Percentiles rank a stretch among this genome's conserved stretches.
These are phyloP conservation scores for Staphylotrichum longicolle DNA, from an alignment of 495 filamentous ascomycete genomes.

Conservation along the genomic window DNA sequence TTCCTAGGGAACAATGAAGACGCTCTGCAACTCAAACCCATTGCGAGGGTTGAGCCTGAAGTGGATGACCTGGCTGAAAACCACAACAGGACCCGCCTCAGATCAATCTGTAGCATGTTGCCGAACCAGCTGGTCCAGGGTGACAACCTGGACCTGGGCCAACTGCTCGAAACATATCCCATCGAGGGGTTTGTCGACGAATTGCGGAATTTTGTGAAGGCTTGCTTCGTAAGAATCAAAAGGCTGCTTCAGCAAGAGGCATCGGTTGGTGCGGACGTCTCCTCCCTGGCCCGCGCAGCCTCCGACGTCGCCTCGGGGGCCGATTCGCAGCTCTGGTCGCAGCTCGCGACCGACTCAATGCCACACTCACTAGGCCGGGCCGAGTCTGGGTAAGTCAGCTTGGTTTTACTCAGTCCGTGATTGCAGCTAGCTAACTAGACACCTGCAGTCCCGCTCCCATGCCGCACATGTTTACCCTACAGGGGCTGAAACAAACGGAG, in stretches of 20 bases:
- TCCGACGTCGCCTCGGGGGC: slow-evolving; percentile 12
- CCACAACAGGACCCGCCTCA: not conserved
- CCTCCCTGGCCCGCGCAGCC: not conserved
- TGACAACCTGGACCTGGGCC: not conserved
- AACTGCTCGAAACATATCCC: slow-evolving; percentile 1
- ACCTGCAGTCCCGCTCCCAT: not conserved
- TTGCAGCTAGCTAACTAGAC: slow-evolving; percentile 1
- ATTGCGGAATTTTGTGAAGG: slow-evolving; percentile 4
- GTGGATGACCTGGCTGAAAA: slow-evolving; percentile 12
- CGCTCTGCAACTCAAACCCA: slow-evolving; percentile 18
- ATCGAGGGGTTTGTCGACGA: not conserved
- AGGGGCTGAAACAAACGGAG: slow-evolving; percentile 14
- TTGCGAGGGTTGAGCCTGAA: not conserved
- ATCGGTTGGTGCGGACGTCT: not conserved
- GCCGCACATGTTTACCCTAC: not conserved
- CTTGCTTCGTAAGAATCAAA: slow-evolving; percentile 10
- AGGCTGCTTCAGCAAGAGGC: not conserved
- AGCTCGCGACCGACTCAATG: slow-evolving; percentile 29
- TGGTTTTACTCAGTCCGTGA: not conserved
- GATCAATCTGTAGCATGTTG: slow-evolving; percentile 14
- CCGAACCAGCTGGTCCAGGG: not conserved
- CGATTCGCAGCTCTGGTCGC: slow-evolving; percentile 31
- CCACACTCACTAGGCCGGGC: not conserved
- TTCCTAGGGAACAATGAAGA: slow-evolving; percentile 16
- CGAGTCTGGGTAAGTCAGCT: slow-evolving; percentile 16